Conservation (phyloP, 2,329 filamentous ascomycete species). For the Sclerotinia trifoliorum region DNA sequence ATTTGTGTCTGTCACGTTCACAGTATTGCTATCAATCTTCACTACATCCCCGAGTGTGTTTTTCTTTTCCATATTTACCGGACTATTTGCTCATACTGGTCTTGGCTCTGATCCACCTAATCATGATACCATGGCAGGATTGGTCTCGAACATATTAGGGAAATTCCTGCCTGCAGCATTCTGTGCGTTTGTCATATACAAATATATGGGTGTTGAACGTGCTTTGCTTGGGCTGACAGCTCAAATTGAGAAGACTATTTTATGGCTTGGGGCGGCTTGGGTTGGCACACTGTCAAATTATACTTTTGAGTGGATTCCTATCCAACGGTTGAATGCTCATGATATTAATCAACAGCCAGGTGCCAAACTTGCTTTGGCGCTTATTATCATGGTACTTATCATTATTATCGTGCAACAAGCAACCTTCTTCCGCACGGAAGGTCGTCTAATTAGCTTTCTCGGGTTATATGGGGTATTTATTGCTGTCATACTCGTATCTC, state of each 20-base stretch:
- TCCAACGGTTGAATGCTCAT: constrained; percentile 85
- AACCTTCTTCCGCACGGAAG: constrained; percentile 84
- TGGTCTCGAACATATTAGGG: constrained; percentile 76
- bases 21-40: constrained; percentile 75
- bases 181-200: constrained; percentile 82
- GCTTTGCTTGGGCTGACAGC: constrained; percentile 71
- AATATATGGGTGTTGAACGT: constrained; percentile 73
- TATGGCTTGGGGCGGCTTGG: constrained; percentile 88
- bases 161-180: constrained; percentile 86
- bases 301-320: constrained; percentile 91
- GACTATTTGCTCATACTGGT: constrained; percentile 85
- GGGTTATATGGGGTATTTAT: constrained; percentile 72
- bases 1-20: constrained; percentile 77
- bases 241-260: constrained; percentile 83
- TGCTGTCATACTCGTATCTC: constrained; percentile 63
- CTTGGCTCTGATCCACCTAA: constrained; percentile 84
- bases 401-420: constrained; percentile 71
- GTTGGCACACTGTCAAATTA: constrained; percentile 91
- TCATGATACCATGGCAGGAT: constrained; percentile 61
- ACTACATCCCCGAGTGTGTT: constrained; percentile 76
- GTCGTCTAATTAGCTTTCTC: constrained; percentile 73
- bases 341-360: constrained; percentile 89
- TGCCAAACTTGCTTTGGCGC: constrained; percentile 75
- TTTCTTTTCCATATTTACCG: constrained; percentile 79
- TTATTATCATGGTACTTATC: constrained; percentile 71